Evolutionary conservation across 805 yeast species (phyloP).

Genomic region (Spencermartinsiella europaea): DNA sequence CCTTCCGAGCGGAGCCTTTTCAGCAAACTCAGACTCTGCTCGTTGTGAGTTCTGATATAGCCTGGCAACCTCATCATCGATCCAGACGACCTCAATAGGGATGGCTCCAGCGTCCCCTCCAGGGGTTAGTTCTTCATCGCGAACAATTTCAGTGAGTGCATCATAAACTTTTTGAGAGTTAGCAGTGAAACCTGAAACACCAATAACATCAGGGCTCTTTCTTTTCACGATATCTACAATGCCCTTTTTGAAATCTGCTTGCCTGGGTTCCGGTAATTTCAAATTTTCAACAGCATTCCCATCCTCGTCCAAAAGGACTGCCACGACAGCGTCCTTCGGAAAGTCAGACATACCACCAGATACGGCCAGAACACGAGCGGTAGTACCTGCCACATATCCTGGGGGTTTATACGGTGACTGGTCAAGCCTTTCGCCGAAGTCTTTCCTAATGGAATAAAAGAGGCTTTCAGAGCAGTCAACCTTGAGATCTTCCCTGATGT

Average conservation of each 20-base stretch:
- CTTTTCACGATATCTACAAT: constrained; percentile 56
- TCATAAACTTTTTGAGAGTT: constrained; percentile 58
- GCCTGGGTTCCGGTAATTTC: constrained; percentile 72
- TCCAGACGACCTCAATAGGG: constrained; percentile 67
- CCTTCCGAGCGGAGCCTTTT: constrained; percentile 70
- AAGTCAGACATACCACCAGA: constrained; percentile 83
- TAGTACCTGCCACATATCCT: constrained; percentile 70
- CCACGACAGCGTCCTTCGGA: constrained; percentile 80
- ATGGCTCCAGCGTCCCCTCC: constrained; percentile 33
- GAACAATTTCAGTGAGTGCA: constrained; percentile 48
- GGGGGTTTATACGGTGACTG: constrained; percentile 92
- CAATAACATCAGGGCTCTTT: constrained; percentile 83
- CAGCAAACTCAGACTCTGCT: constrained; percentile 75
- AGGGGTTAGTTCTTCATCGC: constrained; percentile 43
- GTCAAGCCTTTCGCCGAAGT: constrained; percentile 67
- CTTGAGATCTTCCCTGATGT: constrained; percentile 77
- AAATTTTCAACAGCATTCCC: constrained; percentile 73
- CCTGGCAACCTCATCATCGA: constrained; percentile 89
- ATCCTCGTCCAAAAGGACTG: constrained; percentile 68
- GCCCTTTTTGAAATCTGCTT: constrained; percentile 57
- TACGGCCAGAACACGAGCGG: constrained; percentile 77
- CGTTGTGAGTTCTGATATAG: constrained; percentile 75
- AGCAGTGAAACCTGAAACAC: constrained; percentile 81
- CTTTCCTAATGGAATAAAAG: constrained; percentile 62
- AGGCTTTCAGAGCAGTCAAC: constrained; percentile 69